Base-by-base conservation (phyloP, 2,329 filamentous ascomycete species). In the Aspergillus brunneoviolaceus region DNA sequence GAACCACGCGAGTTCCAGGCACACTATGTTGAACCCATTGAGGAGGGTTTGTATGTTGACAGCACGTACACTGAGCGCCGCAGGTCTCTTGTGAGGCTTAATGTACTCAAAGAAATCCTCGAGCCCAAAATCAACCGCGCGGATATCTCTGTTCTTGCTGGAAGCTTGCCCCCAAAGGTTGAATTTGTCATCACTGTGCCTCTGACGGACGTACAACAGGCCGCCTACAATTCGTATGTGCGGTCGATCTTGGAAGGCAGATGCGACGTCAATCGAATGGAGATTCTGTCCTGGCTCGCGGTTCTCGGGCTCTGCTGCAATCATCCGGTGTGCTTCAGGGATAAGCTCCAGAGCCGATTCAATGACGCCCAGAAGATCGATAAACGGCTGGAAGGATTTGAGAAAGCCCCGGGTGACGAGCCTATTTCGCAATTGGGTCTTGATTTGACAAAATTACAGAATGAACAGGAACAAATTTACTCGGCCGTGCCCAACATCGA, bases 161-260 rank as follows among this genome's bases (percentile, higher is more conserved):
- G 86, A 12, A 85, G 87, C 45, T 79, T 96, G 49, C 90, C 90
- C 2, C 78, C 80, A 0, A 97, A 96, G 72, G 84, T 83, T 7
- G 93, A 97, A 70, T 96, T 94, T 69, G 84, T 96, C 31, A 83
- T 97, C 56, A 89, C 83, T 3, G 80, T 96, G 5, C 85, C 88
- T 6, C 78, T 95, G 11, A 91, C 89, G 0, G 67, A 77, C 0
- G 51, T 89, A 1, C 93, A 97, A 73, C 76, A 74, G 49, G 68
- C 78, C 2, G 81, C 87, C 0, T 96, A 96, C 72, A 71, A 77
- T 51, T 70, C 78, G 14, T 87, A 82, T 65, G 77, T 86, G 4
- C 62, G 72, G 23, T 75, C 73, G 47, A 71, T 84, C 49, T 62
- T 72, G 21, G 62, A 63, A 3, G 68, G 67, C 12, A 68, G 65